phyloP scores from a whole-genome alignment of 352 stramenopile genomes.

The Globisporangium iwayamae region DNA sequence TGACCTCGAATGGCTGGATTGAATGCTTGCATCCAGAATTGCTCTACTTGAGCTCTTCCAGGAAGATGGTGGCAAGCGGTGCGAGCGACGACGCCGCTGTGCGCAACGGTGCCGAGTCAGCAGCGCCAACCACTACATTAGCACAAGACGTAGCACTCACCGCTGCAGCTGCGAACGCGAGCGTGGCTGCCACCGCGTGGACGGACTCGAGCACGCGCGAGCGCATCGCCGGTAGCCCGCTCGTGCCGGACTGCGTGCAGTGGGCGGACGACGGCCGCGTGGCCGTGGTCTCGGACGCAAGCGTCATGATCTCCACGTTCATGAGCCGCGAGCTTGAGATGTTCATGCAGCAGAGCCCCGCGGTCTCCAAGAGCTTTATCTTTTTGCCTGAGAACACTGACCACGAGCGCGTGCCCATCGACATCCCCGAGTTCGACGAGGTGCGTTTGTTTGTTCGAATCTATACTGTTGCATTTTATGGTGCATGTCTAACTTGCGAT shows the following conservation, averaged over 20 bases:
- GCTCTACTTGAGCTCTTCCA: not conserved
- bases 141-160: not conserved
- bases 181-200: conserved; percentile 13
- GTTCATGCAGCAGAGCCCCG: conserved; percentile 71
- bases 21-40: not conserved
- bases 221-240: conserved; percentile 68
- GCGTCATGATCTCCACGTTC: conserved; percentile 77
- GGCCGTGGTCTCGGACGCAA: conserved; percentile 68
- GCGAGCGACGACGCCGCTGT: not conserved
- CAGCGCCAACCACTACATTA: no score
- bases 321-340: conserved; percentile 75
- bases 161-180: not conserved
- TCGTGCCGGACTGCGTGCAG: conserved; percentile 56
- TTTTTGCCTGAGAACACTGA: conserved; percentile 43
- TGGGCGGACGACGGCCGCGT: conserved; percentile 78
- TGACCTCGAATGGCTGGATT: not conserved
- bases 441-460: conserved; percentile 1
- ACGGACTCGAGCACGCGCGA: conserved; percentile 45
- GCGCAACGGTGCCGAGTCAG: not conserved
- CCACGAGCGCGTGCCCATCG: conserved; percentile 48
- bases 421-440: conserved; percentile 45
- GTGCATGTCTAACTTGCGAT: not conserved
- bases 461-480: not conserved
- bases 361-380: conserved; percentile 82
- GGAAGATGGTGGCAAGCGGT: conserved; percentile 1